Evolutionary conservation across 164 flowering plant genomes (phyloP).

Genomic region (Magnolia changhungtana): DNA sequence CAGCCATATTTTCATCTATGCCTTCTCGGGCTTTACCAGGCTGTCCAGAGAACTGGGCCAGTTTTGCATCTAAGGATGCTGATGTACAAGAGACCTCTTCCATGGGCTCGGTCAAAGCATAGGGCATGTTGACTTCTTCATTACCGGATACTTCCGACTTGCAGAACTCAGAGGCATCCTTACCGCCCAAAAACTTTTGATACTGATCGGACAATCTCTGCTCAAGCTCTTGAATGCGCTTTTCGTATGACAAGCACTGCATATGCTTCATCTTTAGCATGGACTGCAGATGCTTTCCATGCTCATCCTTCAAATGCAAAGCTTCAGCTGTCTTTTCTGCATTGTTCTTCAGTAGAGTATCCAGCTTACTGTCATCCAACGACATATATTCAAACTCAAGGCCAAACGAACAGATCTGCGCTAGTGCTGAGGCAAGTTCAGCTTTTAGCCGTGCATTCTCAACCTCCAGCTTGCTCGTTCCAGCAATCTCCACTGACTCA

Average conservation of each 20-base stretch:
- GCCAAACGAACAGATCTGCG: slow-evolving; percentile 56
- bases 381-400: slow-evolving; percentile 57
- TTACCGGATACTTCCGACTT: slow-evolving; percentile 58
- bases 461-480: slow-evolving; percentile 95
- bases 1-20: slow-evolving; percentile 87
- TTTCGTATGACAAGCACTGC: slow-evolving; percentile 84
- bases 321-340: slow-evolving; percentile 93
- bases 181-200: slow-evolving; percentile 42
- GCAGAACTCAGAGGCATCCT: slow-evolving; percentile 40
- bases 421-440: slow-evolving; percentile 92
- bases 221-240: slow-evolving; percentile 89
- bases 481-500: slow-evolving; percentile 82
- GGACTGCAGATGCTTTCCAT: slow-evolving; percentile 73
- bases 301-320: slow-evolving; percentile 82
- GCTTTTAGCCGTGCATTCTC: slow-evolving; percentile 95
- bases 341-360: slow-evolving; percentile 52
- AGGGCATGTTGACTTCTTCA: slow-evolving; percentile 41
- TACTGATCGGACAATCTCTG: slow-evolving; percentile 77
- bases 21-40: slow-evolving; percentile 49
- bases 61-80: slow-evolving; percentile 41
- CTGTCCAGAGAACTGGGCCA: slow-evolving; percentile 1
- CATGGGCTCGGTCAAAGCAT: slow-evolving; percentile 59
- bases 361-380: slow-evolving; percentile 66
- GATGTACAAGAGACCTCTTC: slow-evolving; percentile 84
- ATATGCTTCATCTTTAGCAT: slow-evolving; percentile 66